A percentile compares a stretch with the other conserved stretches of the same genome.
These are phyloP conservation scores for Myotisia sp. DNA, from an alignment of 2,329 filamentous ascomycete species.

Conservation along the genomic window DNA sequence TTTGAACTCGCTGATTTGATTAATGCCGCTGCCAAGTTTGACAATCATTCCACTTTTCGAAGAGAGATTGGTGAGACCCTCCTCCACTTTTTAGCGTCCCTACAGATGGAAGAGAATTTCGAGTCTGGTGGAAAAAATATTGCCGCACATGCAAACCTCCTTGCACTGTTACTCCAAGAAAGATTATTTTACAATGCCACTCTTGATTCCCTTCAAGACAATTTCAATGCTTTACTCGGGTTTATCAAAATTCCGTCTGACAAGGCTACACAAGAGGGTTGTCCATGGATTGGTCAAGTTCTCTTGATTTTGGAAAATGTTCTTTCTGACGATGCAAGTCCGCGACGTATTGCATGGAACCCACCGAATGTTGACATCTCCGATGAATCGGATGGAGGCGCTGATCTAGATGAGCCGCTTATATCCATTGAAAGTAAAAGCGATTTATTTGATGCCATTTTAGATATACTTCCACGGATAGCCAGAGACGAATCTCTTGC, in stretches of 20 bases:
- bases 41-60: slow-evolving; percentile 43
- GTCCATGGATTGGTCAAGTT: slow-evolving; percentile 84
- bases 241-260: slow-evolving; percentile 60
- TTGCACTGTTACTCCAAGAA: slow-evolving; percentile 77
- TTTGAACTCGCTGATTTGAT: slow-evolving; percentile 87
- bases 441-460: slow-evolving; percentile 59
- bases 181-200: slow-evolving; percentile 65
- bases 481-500: slow-evolving; percentile 78
- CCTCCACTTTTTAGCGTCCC: slow-evolving; percentile 63
- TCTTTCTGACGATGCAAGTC: slow-evolving; percentile 76
- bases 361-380: slow-evolving; percentile 35
- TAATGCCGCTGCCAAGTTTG: slow-evolving; percentile 52
- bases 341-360: slow-evolving; percentile 58
- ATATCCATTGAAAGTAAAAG: slow-evolving; percentile 52
- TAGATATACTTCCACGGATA: slow-evolving; percentile 71
- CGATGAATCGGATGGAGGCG: slow-evolving; percentile 30
- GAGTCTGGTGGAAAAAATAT: slow-evolving; percentile 52
- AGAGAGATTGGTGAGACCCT: slow-evolving; percentile 71
- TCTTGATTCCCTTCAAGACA: slow-evolving; percentile 58
- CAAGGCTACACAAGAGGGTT: slow-evolving; percentile 59
- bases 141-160: slow-evolving; percentile 78
- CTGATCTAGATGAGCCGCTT: slow-evolving; percentile 47
- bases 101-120: slow-evolving; percentile 45
- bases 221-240: slow-evolving; percentile 57
- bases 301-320: slow-evolving; percentile 80